phyloP scores from a whole-genome alignment of 441 rosid species.

The Eruca vesicaria region DNA sequence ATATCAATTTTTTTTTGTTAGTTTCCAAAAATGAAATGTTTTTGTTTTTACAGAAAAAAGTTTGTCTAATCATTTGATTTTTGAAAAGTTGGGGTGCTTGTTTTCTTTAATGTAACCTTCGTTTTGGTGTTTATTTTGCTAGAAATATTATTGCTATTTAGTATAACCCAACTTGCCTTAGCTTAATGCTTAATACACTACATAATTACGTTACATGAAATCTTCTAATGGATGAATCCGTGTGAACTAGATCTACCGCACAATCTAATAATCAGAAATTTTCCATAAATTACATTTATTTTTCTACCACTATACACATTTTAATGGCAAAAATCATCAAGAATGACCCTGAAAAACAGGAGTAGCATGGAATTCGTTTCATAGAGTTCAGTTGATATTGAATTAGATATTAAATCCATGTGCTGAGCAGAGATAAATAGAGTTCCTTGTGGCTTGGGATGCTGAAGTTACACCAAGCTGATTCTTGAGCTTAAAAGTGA shows the following conservation, averaged over 20 bases:
- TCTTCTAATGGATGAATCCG: neutral
- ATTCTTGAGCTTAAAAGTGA: no score
- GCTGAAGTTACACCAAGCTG: no score
- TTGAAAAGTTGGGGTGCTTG: no score
- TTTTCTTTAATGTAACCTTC: neutral
- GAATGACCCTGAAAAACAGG: slow-evolving; percentile 10
- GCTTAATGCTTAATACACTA: neutral
- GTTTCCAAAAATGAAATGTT: no score
- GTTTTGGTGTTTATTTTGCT: neutral
- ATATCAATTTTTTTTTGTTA: neutral
- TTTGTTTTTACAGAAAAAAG: no score
- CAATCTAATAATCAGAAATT: neutral
- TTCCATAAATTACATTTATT: neutral
- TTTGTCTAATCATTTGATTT: neutral
- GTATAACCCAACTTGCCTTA: neutral
- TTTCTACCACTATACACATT: neutral
- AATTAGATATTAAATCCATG: neutral
- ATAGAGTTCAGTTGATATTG: neutral
- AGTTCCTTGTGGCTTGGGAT: no score
- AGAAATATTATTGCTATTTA: neutral
- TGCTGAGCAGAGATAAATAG: no score
- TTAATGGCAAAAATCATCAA: neutral
- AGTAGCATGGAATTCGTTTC: neutral
- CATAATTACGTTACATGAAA: neutral
- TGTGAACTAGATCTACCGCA: neutral